Conservation (phyloP, 2,329 filamentous ascomycete genomes). For the Aspergillus pseudoviridinutans region DNA sequence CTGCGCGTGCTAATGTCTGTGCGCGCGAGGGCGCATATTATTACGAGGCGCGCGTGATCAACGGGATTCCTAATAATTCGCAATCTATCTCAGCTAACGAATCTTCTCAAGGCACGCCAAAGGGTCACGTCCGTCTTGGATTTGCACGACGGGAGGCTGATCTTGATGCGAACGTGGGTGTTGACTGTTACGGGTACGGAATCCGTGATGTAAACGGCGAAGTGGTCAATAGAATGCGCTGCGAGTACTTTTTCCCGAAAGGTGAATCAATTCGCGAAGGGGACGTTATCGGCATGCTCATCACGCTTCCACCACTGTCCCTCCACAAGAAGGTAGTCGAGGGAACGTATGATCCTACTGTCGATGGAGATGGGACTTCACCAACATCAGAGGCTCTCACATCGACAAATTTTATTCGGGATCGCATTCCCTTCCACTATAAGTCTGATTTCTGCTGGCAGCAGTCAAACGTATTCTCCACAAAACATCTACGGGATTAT, state of each 20-base stretch:
- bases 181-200: conserved; percentile 95
- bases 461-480: conserved; percentile 58
- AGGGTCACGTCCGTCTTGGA: conserved; percentile 47
- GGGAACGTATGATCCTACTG: conserved; percentile 80
- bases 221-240: conserved; percentile 87
- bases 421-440: conserved; percentile 90
- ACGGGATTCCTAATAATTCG: conserved; percentile 50
- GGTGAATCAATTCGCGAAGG: conserved; percentile 79
- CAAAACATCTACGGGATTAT: conserved; percentile 79
- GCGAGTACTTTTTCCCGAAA: conserved; percentile 80
- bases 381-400: conserved; percentile 46
- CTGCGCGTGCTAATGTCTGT: conserved; percentile 84
- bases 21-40: conserved; percentile 87
- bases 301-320: conserved; percentile 78
- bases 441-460: conserved; percentile 94
- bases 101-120: conserved; percentile 21
- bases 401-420: conserved; percentile 79
- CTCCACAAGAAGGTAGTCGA: conserved; percentile 85
- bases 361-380: conserved; percentile 51
- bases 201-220: conserved; percentile 86
- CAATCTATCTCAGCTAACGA: conserved; percentile 18
- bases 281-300: conserved; percentile 91
- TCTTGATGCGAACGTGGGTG: conserved; percentile 60
- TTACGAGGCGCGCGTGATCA: conserved; percentile 87
- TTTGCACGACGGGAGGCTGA: conserved; percentile 46